Evolutionary conservation across 148 eudicot genomes (phyloP).

Genomic region (Suaeda aralocaspica): DNA sequence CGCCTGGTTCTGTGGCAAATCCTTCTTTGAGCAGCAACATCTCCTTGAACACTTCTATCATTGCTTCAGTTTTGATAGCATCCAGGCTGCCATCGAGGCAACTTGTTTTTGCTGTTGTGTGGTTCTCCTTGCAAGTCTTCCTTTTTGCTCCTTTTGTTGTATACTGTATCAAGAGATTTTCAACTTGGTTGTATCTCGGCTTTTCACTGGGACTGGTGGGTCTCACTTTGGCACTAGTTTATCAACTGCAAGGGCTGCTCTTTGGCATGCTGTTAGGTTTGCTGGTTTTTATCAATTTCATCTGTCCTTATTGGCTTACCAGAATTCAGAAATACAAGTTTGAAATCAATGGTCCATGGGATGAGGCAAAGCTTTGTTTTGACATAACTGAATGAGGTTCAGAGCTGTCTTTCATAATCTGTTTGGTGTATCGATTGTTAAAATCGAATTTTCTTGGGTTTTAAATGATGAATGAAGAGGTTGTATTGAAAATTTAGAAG

Average conservation of each 20-base stretch:
- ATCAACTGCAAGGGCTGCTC: constrained; percentile 42
- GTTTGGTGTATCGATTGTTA: too few relatives aligned
- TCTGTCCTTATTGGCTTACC: constrained; percentile 90
- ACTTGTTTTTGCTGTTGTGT: constrained; percentile 75
- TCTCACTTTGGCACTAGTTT: constrained; percentile 51
- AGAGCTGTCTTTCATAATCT: too few relatives aligned
- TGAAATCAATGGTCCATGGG: constrained; percentile 98
- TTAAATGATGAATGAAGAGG: too few relatives aligned
- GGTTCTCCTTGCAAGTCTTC: constrained; percentile 87
- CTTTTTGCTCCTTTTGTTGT: constrained; percentile 78
- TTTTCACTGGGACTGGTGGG: constrained; percentile 63
- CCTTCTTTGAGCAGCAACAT: constrained; percentile 68
- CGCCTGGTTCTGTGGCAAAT: constrained; percentile 53
- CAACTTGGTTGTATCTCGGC: constrained; percentile 60
- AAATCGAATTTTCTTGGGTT: too few relatives aligned
- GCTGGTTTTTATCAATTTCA: constrained; percentile 62
- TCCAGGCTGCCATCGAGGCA: constrained; percentile 92
- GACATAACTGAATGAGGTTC: constrained; percentile 55
- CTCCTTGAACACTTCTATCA: constrained; percentile 79
- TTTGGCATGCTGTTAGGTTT: constrained; percentile 56
- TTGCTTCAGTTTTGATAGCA: constrained; percentile 92
- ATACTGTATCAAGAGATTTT: constrained; percentile 71
- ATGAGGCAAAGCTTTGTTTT: constrained; percentile 92
- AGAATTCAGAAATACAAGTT: constrained; percentile 89
- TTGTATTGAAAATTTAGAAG: too few relatives aligned